Evolutionary conservation across 1,139 yeast genomes (phyloP).

Genomic region (Candida sojae): DNA sequence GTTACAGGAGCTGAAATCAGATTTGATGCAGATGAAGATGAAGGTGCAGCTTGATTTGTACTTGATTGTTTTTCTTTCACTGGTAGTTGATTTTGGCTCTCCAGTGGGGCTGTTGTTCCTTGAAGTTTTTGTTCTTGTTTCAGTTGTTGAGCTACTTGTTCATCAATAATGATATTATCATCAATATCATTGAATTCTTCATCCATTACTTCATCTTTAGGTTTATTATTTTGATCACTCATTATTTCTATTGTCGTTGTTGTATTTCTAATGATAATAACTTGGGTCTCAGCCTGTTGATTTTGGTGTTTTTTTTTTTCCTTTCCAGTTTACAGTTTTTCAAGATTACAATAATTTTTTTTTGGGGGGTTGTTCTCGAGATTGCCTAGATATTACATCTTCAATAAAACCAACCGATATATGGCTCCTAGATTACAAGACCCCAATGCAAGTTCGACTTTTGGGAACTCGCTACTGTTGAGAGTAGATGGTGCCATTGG

Average conservation of each 20-base stretch:
- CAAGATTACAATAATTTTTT: conserved; percentile 2
- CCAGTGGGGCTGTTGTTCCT: conserved; percentile 1
- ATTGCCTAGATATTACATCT: no score
- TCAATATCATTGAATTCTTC: conserved; percentile 34
- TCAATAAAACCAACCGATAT: neutral
- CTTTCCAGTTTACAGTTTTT: conserved; percentile 4
- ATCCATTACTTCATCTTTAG: conserved; percentile 18
- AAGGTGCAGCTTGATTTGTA: conserved; percentile 6
- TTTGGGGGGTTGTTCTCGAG: neutral
- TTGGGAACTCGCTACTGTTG: conserved; percentile 77
- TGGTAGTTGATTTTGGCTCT: conserved; percentile 6
- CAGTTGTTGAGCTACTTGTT: neutral
- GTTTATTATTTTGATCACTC: conserved; percentile 5
- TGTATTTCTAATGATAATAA: neutral
- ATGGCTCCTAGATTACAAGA: conserved; percentile 14
- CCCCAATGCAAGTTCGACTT: conserved; percentile 52
- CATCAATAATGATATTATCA: conserved; percentile 13
- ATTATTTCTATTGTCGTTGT: neutral
- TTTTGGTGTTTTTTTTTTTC: conserved; percentile 1
- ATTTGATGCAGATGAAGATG: conserved; percentile 12
- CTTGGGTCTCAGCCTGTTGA: neutral
- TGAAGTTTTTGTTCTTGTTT: conserved; percentile 2
- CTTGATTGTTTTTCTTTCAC: conserved; percentile 12
- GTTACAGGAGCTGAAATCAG: conserved; percentile 13
- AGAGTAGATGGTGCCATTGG: conserved; percentile 93